Percentiles rank a stretch among this genome's conserved stretches.
phyloP scores from a whole-genome alignment of 2,329 filamentous ascomycete genomes.

The Basipetospora sp. region DNA sequence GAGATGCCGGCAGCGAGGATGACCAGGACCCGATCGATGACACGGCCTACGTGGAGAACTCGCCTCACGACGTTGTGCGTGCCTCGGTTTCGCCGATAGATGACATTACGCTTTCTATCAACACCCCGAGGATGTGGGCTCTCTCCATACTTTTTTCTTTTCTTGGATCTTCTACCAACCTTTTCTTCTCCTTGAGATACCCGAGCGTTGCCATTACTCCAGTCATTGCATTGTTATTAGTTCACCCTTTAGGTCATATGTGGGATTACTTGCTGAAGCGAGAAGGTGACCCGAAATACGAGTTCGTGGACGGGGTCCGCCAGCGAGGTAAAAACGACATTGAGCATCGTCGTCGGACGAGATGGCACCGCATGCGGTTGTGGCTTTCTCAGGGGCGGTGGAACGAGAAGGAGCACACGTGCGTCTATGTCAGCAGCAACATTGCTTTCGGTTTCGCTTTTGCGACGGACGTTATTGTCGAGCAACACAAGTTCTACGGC shows the following conservation, averaged over 20 bases:
- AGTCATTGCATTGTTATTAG: constrained; percentile 71
- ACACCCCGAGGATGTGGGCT: constrained; percentile 76
- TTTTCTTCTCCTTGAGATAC: constrained; percentile 83
- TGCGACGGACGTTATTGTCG: constrained; percentile 78
- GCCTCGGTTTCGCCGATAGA: constrained; percentile 66
- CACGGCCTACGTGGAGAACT: constrained; percentile 49
- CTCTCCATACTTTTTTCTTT: constrained; percentile 68
- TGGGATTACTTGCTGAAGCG: constrained; percentile 65
- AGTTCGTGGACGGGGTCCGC: constrained; percentile 34
- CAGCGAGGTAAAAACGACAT: constrained; percentile 6
- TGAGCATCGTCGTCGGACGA: neutral
- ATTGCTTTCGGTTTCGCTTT: constrained; percentile 83
- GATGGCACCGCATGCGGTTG: constrained; percentile 35
- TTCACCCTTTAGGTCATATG: constrained; percentile 66
- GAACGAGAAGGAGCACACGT: constrained; percentile 83
- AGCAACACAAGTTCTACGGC: constrained; percentile 79
- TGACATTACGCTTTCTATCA: constrained; percentile 64
- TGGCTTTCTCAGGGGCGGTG: constrained; percentile 70
- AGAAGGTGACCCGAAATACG: constrained; percentile 32
- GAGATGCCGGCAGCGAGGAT: constrained; percentile 19
- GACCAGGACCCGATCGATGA: constrained; percentile 18
- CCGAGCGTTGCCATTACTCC: constrained; percentile 81
- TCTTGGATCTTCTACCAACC: constrained; percentile 66
- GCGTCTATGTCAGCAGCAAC: constrained; percentile 79
- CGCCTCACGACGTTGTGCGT: constrained; percentile 63